phyloP scores from a whole-genome alignment of 139 green algal genomes.

The Chlorella sp. region DNA sequence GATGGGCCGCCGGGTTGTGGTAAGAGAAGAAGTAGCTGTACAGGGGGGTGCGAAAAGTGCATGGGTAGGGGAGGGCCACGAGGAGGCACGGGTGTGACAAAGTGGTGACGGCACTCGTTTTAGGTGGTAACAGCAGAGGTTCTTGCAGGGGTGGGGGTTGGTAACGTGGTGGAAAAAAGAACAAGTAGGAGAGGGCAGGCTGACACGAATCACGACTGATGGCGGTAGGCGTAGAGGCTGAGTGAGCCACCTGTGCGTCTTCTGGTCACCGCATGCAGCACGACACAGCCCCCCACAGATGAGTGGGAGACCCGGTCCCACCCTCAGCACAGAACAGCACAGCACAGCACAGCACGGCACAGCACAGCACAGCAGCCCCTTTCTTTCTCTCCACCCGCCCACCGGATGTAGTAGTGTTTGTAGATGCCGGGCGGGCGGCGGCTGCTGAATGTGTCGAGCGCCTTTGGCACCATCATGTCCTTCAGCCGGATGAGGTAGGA shows the following conservation, averaged over 20 bases:
- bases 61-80: too few relatives aligned
- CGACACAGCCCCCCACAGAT: too few relatives aligned
- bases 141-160: conserved; percentile 15
- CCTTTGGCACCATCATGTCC: conserved; percentile 55
- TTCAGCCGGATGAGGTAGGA: conserved; percentile 62
- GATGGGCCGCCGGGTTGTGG: conserved; percentile 63
- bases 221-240: too few relatives aligned
- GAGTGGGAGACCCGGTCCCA: background rate
- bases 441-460: conserved; percentile 75
- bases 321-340: background rate
- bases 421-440: conserved; percentile 94
- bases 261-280: background rate
- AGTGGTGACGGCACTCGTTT: too few relatives aligned
- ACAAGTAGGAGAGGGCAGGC: background rate
- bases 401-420: conserved; percentile 93
- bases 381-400: background rate
- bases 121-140: conserved; percentile 90
- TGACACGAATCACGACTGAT: background rate
- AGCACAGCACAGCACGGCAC: background rate
- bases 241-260: too few relatives aligned
- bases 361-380: too few relatives aligned
- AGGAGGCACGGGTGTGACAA: too few relatives aligned
- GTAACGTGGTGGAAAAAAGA: too few relatives aligned
- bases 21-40: conserved; percentile 83
- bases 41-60: too few relatives aligned